Conservation (phyloP, 1,139 yeast species). For the Geotrichum klebahnii region DNA sequence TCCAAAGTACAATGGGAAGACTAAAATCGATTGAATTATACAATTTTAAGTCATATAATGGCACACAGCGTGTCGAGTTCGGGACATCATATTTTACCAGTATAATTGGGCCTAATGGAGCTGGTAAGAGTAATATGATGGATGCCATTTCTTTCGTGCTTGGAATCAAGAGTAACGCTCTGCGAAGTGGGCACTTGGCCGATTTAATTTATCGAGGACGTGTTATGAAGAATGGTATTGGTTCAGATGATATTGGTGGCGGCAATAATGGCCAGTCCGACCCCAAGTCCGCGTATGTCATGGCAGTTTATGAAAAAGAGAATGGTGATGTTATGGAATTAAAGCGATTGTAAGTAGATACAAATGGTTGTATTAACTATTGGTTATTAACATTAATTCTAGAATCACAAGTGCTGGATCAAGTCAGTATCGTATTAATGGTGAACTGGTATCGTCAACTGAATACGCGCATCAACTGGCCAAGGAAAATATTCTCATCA, state of each 20-base stretch:
- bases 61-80: conserved; percentile 70
- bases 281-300: conserved; percentile 71
- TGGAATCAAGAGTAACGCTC: conserved; percentile 73
- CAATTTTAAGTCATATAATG: conserved; percentile 89
- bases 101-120: conserved; percentile 95
- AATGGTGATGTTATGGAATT: conserved; percentile 40
- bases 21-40: conserved; percentile 44
- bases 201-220: conserved; percentile 82
- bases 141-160: conserved; percentile 94
- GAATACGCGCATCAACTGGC: conserved; percentile 66
- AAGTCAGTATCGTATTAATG: conserved; percentile 69
- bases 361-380: too few relatives aligned
- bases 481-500: conserved; percentile 77
- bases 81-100: conserved; percentile 82
- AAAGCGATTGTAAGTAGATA: conserved; percentile 32
- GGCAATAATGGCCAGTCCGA: conserved; percentile 40
- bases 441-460: conserved; percentile 54
- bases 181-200: conserved; percentile 67
- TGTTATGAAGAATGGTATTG: conserved; percentile 32
- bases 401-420: conserved; percentile 43
- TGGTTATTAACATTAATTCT: neutral
- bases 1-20: conserved; percentile 30
- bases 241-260: conserved; percentile 29
- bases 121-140: conserved; percentile 97
- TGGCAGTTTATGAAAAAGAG: conserved; percentile 66